phyloP scores from a whole-genome alignment of 2,329 filamentous ascomycete species.

The Myrmaecium sp. region DNA sequence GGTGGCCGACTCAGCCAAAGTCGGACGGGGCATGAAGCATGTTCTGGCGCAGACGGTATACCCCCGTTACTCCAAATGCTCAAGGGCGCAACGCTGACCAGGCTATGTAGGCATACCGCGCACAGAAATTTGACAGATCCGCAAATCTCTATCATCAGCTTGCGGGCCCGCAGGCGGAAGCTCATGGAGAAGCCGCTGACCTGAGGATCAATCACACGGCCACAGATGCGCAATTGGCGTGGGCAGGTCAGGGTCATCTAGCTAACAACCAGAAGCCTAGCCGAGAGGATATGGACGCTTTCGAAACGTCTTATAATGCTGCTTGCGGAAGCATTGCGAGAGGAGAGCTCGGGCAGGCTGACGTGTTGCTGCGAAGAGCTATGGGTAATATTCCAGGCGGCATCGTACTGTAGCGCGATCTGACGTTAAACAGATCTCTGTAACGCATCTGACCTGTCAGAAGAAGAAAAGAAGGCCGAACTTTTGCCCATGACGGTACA shows the following conservation, averaged over 20 bases:
- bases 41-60: conserved; percentile 45
- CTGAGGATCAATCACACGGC: conserved; percentile 62
- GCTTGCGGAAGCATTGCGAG: conserved; percentile 57
- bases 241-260: conserved; percentile 40
- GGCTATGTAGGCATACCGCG: conserved; percentile 43
- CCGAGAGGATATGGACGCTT: conserved; percentile 48
- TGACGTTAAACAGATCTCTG: conserved; percentile 38
- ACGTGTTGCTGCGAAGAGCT: conserved; percentile 51
- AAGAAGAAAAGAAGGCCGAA: conserved; percentile 60
- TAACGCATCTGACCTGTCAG: conserved; percentile 50
- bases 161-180: conserved; percentile 25
- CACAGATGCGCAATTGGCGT: conserved; percentile 54
- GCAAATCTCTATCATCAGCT: conserved; percentile 46
- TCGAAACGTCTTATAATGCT: conserved; percentile 69
- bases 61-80: no score
- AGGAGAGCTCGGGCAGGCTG: conserved; percentile 47
- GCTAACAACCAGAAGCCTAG: conserved; percentile 37
- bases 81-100: neutral
- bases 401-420: neutral
- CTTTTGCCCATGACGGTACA: conserved; percentile 61
- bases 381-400: conserved; percentile 23
- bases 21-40: conserved; percentile 37
- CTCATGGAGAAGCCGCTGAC: conserved; percentile 41
- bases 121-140: conserved; percentile 55
- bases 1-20: conserved; percentile 25